phyloP scores from a whole-genome alignment of 768 basidiomycete species.

The Melanogaster broomeanus region DNA sequence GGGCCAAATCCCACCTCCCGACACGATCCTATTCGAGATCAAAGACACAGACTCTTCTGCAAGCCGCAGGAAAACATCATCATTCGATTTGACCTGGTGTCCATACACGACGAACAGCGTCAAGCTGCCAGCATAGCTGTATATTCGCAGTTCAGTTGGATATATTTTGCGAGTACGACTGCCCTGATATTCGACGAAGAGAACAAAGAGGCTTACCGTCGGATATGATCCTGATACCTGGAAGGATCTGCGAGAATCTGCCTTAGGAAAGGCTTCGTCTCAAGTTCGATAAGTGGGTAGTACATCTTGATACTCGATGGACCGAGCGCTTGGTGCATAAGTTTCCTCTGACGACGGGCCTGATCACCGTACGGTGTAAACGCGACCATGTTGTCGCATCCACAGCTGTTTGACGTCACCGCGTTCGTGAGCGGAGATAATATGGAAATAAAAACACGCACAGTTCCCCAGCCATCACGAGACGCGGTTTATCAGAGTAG shows the following conservation, averaged over 20 bases:
- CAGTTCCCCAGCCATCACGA: conserved; percentile 74
- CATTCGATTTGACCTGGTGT: conserved; percentile 43
- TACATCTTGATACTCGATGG: conserved; percentile 53
- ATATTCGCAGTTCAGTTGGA: neutral
- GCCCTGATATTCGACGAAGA: too few relatives aligned
- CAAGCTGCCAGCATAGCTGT: conserved; percentile 51
- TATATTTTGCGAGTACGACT: conserved; percentile 8
- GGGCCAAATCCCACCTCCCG: conserved; percentile 44
- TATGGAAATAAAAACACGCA: conserved; percentile 36
- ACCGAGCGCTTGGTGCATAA: conserved; percentile 67
- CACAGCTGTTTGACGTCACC: conserved; percentile 38
- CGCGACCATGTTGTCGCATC: conserved; percentile 71
- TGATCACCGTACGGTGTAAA: conserved; percentile 68
- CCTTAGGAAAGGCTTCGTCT: conserved; percentile 58
- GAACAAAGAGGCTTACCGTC: conserved; percentile 31
- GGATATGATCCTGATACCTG: conserved; percentile 36
- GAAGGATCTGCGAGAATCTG: conserved; percentile 48
- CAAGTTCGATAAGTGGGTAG: conserved; percentile 55
- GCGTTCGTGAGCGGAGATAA: neutral
- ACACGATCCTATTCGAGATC: conserved; percentile 45
- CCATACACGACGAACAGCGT: conserved; percentile 66
- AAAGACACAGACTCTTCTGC: conserved; percentile 44
- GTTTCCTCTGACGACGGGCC: conserved; percentile 62
- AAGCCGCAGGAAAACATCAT: conserved; percentile 43
- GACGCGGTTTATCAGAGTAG: conserved; percentile 72